These are phyloP conservation scores for Thermomucor indicae-seudaticae DNA, from an alignment of 371 early-diverging fungal species.

Conservation along the genomic window DNA sequence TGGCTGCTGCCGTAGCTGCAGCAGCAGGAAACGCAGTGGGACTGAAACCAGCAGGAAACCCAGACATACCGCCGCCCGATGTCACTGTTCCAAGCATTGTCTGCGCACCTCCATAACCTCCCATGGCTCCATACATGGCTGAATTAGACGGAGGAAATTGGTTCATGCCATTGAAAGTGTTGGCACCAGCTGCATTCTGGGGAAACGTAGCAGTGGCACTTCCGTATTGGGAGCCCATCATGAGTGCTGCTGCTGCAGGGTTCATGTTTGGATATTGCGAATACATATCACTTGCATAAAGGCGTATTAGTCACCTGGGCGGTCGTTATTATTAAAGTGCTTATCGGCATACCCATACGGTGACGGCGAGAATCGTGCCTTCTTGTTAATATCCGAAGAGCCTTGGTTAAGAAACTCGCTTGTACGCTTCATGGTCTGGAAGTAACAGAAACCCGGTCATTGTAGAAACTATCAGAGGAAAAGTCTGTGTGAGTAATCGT, in stretches of 20 bases:
- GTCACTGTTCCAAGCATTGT: neutral
- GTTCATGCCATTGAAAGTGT: neutral
- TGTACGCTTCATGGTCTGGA: conserved; percentile 19
- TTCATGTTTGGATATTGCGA: conserved; percentile 14
- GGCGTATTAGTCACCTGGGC: neutral
- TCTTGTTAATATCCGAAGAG: conserved; percentile 18
- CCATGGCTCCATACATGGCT: conserved; percentile 12
- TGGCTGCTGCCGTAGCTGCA: neutral
- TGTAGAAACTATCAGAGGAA: neutral
- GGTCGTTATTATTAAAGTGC: neutral
- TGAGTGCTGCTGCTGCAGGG: conserved; percentile 13
- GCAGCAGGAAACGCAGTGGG: neutral
- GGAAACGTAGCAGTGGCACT: neutral
- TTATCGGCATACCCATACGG: conserved; percentile 12
- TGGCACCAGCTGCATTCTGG: neutral
- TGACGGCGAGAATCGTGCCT: conserved; percentile 15
- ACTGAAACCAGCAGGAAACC: neutral
- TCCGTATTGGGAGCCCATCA: conserved; percentile 11
- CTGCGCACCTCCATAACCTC: conserved; percentile 3
- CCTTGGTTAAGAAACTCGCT: conserved; percentile 16
- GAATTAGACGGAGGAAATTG: conserved; percentile 7
- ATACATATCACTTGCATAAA: conserved; percentile 14
- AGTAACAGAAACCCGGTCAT: too few relatives aligned
- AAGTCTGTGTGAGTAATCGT: neutral
- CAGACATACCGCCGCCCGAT: conserved; percentile 1